phyloP scores from a whole-genome alignment of 345 rosid genomes.

The Eucalyptus brandiana region DNA sequence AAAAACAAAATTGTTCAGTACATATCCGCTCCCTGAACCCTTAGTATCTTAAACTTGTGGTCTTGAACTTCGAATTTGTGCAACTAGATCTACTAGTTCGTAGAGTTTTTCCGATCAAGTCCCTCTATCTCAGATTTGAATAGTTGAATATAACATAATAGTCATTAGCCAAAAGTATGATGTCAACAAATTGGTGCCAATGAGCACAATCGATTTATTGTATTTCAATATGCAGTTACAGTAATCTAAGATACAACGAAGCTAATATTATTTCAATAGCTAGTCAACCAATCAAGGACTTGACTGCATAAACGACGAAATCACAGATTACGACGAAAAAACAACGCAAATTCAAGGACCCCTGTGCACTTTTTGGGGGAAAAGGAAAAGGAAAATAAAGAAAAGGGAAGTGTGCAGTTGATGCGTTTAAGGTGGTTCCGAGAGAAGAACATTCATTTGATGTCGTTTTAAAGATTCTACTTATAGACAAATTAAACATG shows the following conservation, averaged over 20 bases:
- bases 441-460: neutral
- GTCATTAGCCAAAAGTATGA: neutral
- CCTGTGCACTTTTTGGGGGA: neutral
- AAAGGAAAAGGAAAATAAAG: neutral
- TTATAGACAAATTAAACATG: neutral
- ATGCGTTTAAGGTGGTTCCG: neutral
- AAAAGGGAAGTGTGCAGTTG: neutral
- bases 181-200: neutral
- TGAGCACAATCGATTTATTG: neutral
- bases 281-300: neutral
- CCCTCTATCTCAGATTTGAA: neutral
- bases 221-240: neutral
- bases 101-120: neutral
- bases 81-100: neutral
- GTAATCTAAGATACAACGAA: neutral
- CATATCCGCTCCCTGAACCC: neutral
- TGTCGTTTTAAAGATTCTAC: neutral
- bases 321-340: neutral
- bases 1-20: neutral
- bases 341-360: neutral
- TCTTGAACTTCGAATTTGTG: neutral
- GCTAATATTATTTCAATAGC: neutral
- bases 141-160: neutral
- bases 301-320: neutral
- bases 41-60: neutral